Evolutionary conservation across 768 basidiomycete species (phyloP), one percentile per base, ranked within the genome.

Genomic region (Termitomyces sp.): DNA sequence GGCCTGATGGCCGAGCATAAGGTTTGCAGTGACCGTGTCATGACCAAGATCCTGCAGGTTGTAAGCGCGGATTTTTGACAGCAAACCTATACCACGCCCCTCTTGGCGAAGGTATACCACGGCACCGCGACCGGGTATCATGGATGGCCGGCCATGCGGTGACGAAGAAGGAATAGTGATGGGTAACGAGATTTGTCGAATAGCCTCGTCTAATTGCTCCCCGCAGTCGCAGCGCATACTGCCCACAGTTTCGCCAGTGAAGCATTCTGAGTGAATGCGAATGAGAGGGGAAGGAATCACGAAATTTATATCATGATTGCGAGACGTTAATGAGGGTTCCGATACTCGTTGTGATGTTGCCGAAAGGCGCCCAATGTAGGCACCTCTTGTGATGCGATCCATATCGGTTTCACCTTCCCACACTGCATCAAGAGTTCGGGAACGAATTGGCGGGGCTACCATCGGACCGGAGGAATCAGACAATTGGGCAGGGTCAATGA

Each of bases 141-240:
- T 70, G 1, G 67, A 71, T n/a, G 73, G 57, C 9, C 61, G 58
- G 37, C 55, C 62, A 17, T 66, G 62, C 38, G 68, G 60, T 51
- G 71, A 62, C 11, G 70, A 53, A 11, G 74, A 60, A 9, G 77
- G 73, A 55, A 83, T 65, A 15, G 74, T 66, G 63, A 88, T 78
- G 44, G 90, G 83, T 67, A 83, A 79, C 14, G 88, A 85, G 63
- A 98, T 93, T 63, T 86, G 85, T 11, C 92, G 82, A 58, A 98
- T 85, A n/a, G 97, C 93, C 68, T 98, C 96, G 71, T 98, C 95
- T 4, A 99, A 79, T 69, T 99, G 97, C 71, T 98, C 95, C 14
- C 97, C 97, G 66, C 97, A 99, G 69, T 99, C 97, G 67, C 97
- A 99, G 32, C 97, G 88, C 90, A 97, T 94, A 77, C 93, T 86